Conservation (phyloP, 2,329 filamentous ascomycete species). For the Ophiognomonia clavigignenti-juglandacearum region DNA sequence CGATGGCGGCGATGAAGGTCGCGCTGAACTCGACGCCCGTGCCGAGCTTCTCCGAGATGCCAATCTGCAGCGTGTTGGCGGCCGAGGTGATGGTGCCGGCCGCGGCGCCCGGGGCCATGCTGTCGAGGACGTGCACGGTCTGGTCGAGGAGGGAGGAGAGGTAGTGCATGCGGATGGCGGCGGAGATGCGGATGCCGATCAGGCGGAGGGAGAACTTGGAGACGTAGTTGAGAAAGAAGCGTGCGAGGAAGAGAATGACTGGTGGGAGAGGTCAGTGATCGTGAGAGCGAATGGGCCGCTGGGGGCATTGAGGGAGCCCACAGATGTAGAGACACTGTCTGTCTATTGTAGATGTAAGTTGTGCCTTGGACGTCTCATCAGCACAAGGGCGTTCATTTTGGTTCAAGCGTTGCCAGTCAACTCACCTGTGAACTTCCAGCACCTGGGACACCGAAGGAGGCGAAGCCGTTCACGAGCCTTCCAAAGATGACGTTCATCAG, state of each 20-base stretch:
- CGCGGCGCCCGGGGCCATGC: conserved; percentile 56
- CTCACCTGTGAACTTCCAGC: conserved; percentile 6
- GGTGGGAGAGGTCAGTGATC: not conserved
- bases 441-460: conserved; percentile 22
- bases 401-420: no score
- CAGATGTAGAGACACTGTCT: conserved; percentile 7
- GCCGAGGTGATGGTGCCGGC: conserved; percentile 60
- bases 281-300: not conserved
- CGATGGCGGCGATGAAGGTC: conserved; percentile 46
- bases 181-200: conserved; percentile 57
- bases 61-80: conserved; percentile 59
- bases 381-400: no score
- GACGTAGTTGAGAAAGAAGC: conserved; percentile 5
- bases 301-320: not conserved
- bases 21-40: conserved; percentile 51
- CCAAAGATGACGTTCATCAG: conserved; percentile 58
- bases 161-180: conserved; percentile 59
- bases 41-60: conserved; percentile 60
- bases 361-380: not conserved
- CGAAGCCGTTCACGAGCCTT: conserved; percentile 43
- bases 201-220: conserved; percentile 54
- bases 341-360: not conserved
- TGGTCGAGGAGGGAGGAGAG: conserved; percentile 59
- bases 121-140: conserved; percentile 64
- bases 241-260: conserved; percentile 12